phyloP scores from a whole-genome alignment of 2,329 filamentous ascomycete species.

The Ilyonectria mors-panacis region DNA sequence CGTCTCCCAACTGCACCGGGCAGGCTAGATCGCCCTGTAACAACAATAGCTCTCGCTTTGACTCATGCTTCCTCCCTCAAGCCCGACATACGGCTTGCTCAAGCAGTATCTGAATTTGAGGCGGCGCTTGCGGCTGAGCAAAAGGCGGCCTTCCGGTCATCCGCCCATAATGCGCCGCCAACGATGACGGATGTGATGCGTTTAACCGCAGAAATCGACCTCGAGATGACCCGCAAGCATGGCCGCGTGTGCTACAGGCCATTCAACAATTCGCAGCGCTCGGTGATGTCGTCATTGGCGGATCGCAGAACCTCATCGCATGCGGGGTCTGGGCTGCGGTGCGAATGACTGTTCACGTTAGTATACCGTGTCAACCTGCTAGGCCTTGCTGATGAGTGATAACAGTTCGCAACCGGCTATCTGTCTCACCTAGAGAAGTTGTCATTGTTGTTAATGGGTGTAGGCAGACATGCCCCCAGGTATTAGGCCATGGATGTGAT shows the following conservation, averaged over 20 bases:
- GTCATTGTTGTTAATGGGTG: no score
- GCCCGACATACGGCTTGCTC: constrained; percentile 57
- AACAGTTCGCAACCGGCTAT: no score
- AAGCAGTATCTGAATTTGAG: constrained; percentile 59
- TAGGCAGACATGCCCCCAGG: no score
- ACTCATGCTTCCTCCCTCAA: constrained; percentile 35
- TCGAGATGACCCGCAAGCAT: constrained; percentile 31
- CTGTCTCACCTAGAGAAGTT: no score
- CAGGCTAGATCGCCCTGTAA: not conserved
- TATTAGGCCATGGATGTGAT: no score
- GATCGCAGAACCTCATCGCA: constrained; percentile 61
- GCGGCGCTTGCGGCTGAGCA: constrained; percentile 53
- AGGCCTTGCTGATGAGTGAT: no score
- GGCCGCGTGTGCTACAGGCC: constrained; percentile 49
- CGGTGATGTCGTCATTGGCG: constrained; percentile 56
- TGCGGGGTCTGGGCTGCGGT: constrained; percentile 46
- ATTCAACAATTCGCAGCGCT: constrained; percentile 61
- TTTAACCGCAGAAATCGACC: constrained; percentile 57
- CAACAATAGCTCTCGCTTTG: not conserved
- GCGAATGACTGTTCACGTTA: not conserved
- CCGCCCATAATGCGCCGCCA: constrained; percentile 45
- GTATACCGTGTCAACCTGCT: no score
- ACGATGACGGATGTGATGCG: constrained; percentile 55
- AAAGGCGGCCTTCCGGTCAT: constrained; percentile 50
- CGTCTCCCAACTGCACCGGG: no score